Percentiles rank a stretch among this genome's conserved stretches.
These are phyloP conservation scores for Leavenworthia alabamica DNA, from an alignment of 345 rosid species.

Conservation along the genomic window DNA sequence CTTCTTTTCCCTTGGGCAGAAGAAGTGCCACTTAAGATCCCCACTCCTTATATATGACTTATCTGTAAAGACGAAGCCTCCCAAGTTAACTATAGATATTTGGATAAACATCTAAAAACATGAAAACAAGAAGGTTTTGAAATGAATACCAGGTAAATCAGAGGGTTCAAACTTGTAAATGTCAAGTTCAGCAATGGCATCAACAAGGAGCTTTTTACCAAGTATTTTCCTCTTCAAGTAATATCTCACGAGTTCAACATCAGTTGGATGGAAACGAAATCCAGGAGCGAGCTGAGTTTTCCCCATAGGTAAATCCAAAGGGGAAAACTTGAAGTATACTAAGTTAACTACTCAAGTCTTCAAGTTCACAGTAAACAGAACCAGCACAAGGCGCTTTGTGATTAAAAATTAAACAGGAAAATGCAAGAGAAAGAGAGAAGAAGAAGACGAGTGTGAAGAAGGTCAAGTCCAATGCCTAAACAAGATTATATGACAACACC, in stretches of 20 bases:
- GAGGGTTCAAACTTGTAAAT: slow-evolving; percentile 63
- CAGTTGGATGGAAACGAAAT: slow-evolving; percentile 76
- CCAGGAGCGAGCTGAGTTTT: slow-evolving; percentile 48
- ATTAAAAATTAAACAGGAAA: not conserved
- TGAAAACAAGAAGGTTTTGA: too few relatives aligned
- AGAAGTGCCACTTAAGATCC: slow-evolving; percentile 83
- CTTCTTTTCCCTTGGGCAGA: slow-evolving; percentile 66
- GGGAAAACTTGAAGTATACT: slow-evolving; percentile 24
- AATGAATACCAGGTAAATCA: slow-evolving; percentile 44
- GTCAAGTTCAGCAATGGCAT: slow-evolving; percentile 57
- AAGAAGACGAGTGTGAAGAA: too few relatives aligned
- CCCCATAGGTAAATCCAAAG: slow-evolving; percentile 37
- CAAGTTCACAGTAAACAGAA: slow-evolving; percentile 4
- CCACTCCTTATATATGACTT: slow-evolving; percentile 36
- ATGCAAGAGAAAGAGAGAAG: slow-evolving; percentile 6
- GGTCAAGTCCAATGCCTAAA: slow-evolving; percentile 74
- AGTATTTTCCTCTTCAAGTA: slow-evolving; percentile 61
- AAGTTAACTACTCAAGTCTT: slow-evolving; percentile 2
- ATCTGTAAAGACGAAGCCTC: slow-evolving; percentile 10
- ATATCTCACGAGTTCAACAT: slow-evolving; percentile 58
- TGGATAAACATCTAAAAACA: slow-evolving; percentile 8
- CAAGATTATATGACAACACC: slow-evolving; percentile 41
- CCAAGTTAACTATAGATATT: not conserved
- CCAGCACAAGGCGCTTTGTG: not conserved
- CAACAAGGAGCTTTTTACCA: slow-evolving; percentile 36